A percentile compares a stretch with the other conserved stretches of the same genome.
phyloP scores from a whole-genome alignment of 2,329 filamentous ascomycete genomes.

The Chaetomium olivaceum region DNA sequence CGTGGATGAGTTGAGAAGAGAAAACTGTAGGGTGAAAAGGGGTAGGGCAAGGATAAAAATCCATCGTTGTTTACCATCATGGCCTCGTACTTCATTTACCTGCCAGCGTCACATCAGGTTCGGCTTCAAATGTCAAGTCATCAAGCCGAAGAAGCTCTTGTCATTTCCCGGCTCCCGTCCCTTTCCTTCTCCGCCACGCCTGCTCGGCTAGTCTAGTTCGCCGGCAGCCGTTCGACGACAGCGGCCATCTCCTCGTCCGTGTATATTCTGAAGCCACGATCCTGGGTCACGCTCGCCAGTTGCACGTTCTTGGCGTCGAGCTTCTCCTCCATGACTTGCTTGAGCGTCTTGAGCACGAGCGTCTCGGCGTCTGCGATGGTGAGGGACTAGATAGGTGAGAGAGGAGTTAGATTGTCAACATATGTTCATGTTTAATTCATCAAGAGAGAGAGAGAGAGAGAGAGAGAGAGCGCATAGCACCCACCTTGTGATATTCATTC shows the following conservation, averaged over 20 bases:
- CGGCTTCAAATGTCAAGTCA: neutral
- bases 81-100: neutral
- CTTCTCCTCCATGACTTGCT: conserved; percentile 99
- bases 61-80: neutral
- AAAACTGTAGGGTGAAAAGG: neutral
- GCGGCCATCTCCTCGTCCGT: conserved; percentile 94
- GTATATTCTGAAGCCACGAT: conserved; percentile 98
- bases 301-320: conserved; percentile 98
- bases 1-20: neutral
- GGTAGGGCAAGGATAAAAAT: neutral
- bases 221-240: conserved; percentile 80
- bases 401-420: neutral
- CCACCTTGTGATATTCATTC: conserved; percentile 93
- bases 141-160: neutral
- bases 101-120: neutral
- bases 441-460: neutral
- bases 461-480: conserved; percentile 16
- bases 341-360: conserved; percentile 92
- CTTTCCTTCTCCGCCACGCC: neutral
- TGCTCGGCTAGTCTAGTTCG: conserved; percentile 51
- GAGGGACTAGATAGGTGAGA: conserved; percentile 60
- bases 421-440: neutral
- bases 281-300: conserved; percentile 94
- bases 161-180: neutral
- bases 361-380: conserved; percentile 92